A percentile compares a stretch with the other conserved stretches of the same genome.
These are phyloP conservation scores for Anethum foeniculum DNA, from an alignment of 140 eudicot species.

Conservation along the genomic window DNA sequence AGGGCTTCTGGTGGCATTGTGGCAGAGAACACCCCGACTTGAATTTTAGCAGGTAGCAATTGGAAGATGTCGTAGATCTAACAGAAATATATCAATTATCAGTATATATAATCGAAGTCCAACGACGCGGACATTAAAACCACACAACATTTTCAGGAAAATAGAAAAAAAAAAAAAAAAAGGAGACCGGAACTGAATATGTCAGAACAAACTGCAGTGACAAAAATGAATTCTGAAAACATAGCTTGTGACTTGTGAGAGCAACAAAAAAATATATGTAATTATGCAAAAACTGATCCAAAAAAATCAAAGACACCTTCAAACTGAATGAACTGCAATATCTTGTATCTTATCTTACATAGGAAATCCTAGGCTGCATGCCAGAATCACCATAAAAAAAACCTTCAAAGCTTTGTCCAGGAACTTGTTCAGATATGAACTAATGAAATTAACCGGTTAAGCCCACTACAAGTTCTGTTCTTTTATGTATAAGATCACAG, in stretches of 20 bases:
- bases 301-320: neutral
- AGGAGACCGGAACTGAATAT: neutral
- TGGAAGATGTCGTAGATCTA: conserved; percentile 45
- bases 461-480: neutral
- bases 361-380: neutral
- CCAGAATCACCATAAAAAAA: neutral
- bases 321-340: neutral
- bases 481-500: neutral
- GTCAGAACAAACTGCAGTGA: neutral
- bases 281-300: neutral
- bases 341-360: neutral
- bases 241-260: neutral
- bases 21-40: conserved; percentile 55
- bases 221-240: neutral
- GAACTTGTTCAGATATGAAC: neutral
- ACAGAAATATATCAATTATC: neutral
- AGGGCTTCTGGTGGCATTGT: conserved; percentile 93
- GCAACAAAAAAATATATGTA: neutral
- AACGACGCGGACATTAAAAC: neutral
- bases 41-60: conserved; percentile 40
- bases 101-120: neutral
- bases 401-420: neutral
- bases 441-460: neutral
- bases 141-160: neutral
- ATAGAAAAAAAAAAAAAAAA: neutral